Evolutionary conservation across 192 early-diverging fungal species (phyloP).

Genomic region (Umbelopsis ramanniana): DNA sequence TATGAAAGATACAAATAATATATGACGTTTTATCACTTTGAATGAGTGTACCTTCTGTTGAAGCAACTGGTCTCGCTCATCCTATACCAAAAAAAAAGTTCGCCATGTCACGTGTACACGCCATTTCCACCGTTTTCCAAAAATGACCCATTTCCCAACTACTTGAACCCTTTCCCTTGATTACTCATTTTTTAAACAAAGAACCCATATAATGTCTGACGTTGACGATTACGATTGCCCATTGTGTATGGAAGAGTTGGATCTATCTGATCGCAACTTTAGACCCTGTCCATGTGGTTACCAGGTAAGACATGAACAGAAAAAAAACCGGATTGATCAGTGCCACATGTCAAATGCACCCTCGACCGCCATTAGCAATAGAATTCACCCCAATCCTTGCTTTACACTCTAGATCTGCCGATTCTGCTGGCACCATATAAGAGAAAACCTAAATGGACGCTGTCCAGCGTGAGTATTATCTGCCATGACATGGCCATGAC

Average conservation of each 20-base stretch:
- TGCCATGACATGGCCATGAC: background rate
- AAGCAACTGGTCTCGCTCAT: too few species aligned
- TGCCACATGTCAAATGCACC: background rate
- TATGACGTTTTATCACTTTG: too few species aligned
- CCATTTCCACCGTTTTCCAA: too few species aligned
- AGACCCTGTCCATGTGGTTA: conserved; percentile 96
- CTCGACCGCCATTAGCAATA: background rate
- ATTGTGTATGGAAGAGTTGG: conserved; percentile 97
- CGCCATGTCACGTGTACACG: too few species aligned
- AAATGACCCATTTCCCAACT: background rate
- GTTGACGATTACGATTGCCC: conserved; percentile 95
- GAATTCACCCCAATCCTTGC: too few species aligned
- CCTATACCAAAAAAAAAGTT: too few species aligned
- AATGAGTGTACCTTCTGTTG: too few species aligned
- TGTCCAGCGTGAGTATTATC: conserved; percentile 84
- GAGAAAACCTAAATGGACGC: conserved; percentile 84
- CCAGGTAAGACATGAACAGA: too few species aligned
- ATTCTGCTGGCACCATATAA: conserved; percentile 96
- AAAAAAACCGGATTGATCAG: background rate
- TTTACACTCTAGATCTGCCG: conserved; percentile 77
- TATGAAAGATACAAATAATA: too few species aligned
- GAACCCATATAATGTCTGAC: conserved; percentile 47
- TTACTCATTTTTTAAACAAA: background rate
- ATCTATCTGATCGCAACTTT: conserved; percentile 91
- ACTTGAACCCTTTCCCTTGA: background rate